Conservation (phyloP, 805 yeast species). For the Jamesozyma gamospora region DNA sequence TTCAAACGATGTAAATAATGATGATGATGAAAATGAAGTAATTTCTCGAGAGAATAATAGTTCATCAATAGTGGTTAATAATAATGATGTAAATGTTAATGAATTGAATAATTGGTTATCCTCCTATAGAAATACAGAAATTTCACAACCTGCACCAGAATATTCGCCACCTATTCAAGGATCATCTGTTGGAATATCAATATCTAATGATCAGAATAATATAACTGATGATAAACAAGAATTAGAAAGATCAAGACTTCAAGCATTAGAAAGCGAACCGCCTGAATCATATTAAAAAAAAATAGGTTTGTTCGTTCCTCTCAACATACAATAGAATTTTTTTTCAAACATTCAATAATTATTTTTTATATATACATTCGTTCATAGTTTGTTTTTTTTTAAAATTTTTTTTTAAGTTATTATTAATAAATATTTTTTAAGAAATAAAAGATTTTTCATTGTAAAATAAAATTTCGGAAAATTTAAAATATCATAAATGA, state of each 20-base stretch:
- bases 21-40: not conserved
- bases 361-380: too few species aligned
- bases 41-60: not conserved
- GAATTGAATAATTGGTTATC: slow-evolving; percentile 12
- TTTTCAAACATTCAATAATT: too few species aligned
- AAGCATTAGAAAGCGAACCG: slow-evolving; percentile 35
- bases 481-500: too few species aligned
- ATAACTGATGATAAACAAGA: slow-evolving; percentile 32
- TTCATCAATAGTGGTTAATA: not conserved
- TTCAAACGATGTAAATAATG: too few species aligned
- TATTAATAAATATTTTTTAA: too few species aligned
- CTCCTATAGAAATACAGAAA: slow-evolving; percentile 3
- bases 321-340: too few species aligned
- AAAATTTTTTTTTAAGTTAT: too few species aligned
- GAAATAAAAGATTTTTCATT: too few species aligned
- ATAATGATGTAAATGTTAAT: not conserved
- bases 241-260: slow-evolving; percentile 30
- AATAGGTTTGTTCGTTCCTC: too few species aligned
- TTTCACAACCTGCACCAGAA: slow-evolving; percentile 12
- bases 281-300: slow-evolving; percentile 14
- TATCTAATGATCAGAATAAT: not conserved
- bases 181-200: not conserved
- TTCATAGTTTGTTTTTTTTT: too few species aligned
- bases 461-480: too few species aligned
- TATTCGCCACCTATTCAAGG: slow-evolving; percentile 9